phyloP scores from a whole-genome alignment of 129 eudicot species.

The Flaveria brownii region DNA sequence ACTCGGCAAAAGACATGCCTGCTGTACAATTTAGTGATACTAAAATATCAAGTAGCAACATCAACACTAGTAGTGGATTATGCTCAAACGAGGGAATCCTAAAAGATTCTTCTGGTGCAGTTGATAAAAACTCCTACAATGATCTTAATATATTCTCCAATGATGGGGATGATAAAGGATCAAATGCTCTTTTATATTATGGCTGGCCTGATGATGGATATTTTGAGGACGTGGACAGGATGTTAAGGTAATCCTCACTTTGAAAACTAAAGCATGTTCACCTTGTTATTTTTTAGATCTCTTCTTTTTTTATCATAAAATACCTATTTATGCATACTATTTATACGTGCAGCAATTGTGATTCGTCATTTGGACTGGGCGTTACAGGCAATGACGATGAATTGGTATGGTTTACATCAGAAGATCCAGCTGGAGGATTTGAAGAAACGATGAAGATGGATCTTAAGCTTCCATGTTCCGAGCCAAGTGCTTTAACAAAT shows the following conservation, averaged over 20 bases:
- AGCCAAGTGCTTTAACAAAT: conserved; percentile 39
- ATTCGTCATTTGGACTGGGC: conserved; percentile 79
- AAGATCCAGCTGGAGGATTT: conserved; percentile 55
- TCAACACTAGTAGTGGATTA: conserved; percentile 36
- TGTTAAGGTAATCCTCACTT: conserved; percentile 64
- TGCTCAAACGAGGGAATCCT: conserved; percentile 48
- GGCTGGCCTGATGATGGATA: conserved; percentile 80
- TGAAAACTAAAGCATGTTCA: conserved; percentile 14
- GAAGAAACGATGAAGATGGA: conserved; percentile 52
- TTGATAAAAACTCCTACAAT: conserved; percentile 45
- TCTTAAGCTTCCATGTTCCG: conserved; percentile 48
- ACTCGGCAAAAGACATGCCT: conserved; percentile 41
- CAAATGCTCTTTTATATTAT: conserved; percentile 57
- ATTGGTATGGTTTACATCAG: conserved; percentile 72
- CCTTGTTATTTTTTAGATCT: background rate
- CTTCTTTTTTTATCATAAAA: background rate
- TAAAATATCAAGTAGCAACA: conserved; percentile 33
- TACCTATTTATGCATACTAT: conserved; percentile 8
- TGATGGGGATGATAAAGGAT: conserved; percentile 48
- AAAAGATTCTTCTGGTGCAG: conserved; percentile 42
- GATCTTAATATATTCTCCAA: conserved; percentile 51
- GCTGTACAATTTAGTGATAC: conserved; percentile 42
- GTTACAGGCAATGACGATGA: conserved; percentile 57
- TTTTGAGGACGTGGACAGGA: conserved; percentile 90
- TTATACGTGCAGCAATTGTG: conserved; percentile 70